Evolutionary conservation across 345 rosid genomes (phyloP), one percentile per base, ranked within the genome.

Genomic region (Populus alba): DNA sequence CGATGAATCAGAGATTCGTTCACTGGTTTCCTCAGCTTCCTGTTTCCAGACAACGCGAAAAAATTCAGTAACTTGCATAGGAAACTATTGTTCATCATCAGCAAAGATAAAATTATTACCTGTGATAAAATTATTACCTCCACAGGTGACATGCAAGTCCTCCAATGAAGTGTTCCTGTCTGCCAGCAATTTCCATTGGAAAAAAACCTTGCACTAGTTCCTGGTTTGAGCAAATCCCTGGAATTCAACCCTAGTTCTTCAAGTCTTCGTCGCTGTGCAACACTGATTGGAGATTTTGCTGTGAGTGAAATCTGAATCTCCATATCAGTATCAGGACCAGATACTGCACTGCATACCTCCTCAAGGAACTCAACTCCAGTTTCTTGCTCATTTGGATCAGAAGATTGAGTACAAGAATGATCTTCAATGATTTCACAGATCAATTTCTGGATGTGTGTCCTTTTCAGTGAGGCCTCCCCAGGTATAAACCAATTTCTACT

Each of bases 381-480:
- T 80, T 82, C 91, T 74, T 77, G 75, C 67, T 76, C 85, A 75
- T 66, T 77, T 75, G 63, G 71, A 73, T 78, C 81, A 66, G 74
- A 88, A 86, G 84, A 80, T 81, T 80, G 81, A 35, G 89, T 83
- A 15, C n/a, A 59, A 31, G 90, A 75, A 23, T 78, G 90, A 78
- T 81, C 83, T 82, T 88, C 87, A 74, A 96, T 85, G 71, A 94
- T 92, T 80, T 90, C 90, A 82, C 79, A 87, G 73, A 96, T 87
- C 75, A 96, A 83, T 81, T 86, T 89, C 87, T 89, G 90, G 79
- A 96, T 94, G 38, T 82, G 81, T 72, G 90, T 74, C 73, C 99
- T 94, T 85, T 96, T 96, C 74, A 93, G 82, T 66, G 97, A 96
- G 72, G 95, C 98, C 84, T 96, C 99, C 2, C 81, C 79, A 43